Conservation (phyloP, 2,329 filamentous ascomycete species). For the Alternaria metachromatica region DNA sequence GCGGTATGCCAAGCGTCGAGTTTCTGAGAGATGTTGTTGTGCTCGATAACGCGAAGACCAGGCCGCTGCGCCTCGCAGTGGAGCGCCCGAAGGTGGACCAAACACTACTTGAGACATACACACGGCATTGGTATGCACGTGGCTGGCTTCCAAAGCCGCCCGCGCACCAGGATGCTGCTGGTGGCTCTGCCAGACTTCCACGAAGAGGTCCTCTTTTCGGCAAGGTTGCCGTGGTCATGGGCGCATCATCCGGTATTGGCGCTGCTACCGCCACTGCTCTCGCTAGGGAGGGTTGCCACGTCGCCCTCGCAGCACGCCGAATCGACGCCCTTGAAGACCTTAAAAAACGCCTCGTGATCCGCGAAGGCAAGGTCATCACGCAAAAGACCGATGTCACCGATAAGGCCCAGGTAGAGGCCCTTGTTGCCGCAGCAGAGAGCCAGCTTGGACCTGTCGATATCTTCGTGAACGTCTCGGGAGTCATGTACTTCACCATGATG, state of each 20-base stretch:
- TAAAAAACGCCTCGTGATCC: conserved; percentile 64
- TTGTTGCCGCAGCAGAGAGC: conserved; percentile 65
- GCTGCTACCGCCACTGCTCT: conserved; percentile 74
- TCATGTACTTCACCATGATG: conserved; percentile 93
- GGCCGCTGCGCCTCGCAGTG: conserved; percentile 64
- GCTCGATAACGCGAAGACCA: conserved; percentile 73
- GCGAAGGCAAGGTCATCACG: conserved; percentile 70
- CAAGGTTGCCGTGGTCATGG: conserved; percentile 77
- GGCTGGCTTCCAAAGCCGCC: conserved; percentile 76
- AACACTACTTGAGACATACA: conserved; percentile 76
- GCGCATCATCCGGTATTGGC: conserved; percentile 80
- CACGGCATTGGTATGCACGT: conserved; percentile 79
- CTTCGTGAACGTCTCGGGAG: conserved; percentile 79
- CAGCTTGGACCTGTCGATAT: conserved; percentile 77
- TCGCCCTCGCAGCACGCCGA: conserved; percentile 75
- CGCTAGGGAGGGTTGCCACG: conserved; percentile 72
- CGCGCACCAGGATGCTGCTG: conserved; percentile 55
- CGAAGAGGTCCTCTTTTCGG: conserved; percentile 68
- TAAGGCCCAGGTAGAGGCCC: conserved; percentile 68
- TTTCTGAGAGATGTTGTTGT: conserved; percentile 75
- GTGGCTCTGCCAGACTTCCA: conserved; percentile 53
- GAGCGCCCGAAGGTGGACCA: conserved; percentile 72
- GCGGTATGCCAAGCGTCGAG: conserved; percentile 79
- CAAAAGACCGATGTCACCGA: conserved; percentile 77
- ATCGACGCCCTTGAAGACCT: conserved; percentile 71